Percentiles rank a stretch among this genome's conserved stretches.
Conservation (phyloP, 768 basidiomycete genomes). For the Pleurotus tuoliensis region DNA sequence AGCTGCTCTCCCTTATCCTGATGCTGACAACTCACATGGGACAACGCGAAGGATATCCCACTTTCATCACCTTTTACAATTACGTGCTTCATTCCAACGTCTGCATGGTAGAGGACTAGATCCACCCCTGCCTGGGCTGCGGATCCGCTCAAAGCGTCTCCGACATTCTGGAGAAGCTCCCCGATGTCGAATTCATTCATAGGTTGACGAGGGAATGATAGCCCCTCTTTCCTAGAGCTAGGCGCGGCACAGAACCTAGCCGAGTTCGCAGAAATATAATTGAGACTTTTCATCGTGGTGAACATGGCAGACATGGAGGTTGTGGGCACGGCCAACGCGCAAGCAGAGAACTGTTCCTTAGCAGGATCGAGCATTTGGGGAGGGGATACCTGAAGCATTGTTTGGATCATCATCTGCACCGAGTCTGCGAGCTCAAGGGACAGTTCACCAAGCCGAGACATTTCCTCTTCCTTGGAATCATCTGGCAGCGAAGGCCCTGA, state of each 20-base stretch:
- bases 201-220: slow-evolving; percentile 13
- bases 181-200: slow-evolving; percentile 84
- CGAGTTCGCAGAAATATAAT: slow-evolving; percentile 90
- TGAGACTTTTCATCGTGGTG: slow-evolving; percentile 89
- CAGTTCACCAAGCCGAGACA: slow-evolving; percentile 55
- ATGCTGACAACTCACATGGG: slow-evolving; percentile 61
- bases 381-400: slow-evolving; percentile 85
- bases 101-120: slow-evolving; percentile 86
- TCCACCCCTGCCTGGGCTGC: slow-evolving; percentile 86
- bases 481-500: slow-evolving; percentile 62
- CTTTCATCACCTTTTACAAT: slow-evolving; percentile 83
- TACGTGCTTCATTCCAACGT: slow-evolving; percentile 83
- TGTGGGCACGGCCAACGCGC: slow-evolving; percentile 82
- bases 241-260: slow-evolving; percentile 36
- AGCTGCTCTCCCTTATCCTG: too few species aligned
- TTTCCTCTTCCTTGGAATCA: slow-evolving; percentile 41
- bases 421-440: slow-evolving; percentile 89
- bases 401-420: slow-evolving; percentile 87
- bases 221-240: background rate
- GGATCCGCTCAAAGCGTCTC: slow-evolving; percentile 81
- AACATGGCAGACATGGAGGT: slow-evolving; percentile 86
- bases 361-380: slow-evolving; percentile 88
- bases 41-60: slow-evolving; percentile 75
- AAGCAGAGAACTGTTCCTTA: slow-evolving; percentile 90
- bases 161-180: slow-evolving; percentile 84